Conservation (phyloP, 352 stramenopile genomes). For the Globisporangium lucens region DNA sequence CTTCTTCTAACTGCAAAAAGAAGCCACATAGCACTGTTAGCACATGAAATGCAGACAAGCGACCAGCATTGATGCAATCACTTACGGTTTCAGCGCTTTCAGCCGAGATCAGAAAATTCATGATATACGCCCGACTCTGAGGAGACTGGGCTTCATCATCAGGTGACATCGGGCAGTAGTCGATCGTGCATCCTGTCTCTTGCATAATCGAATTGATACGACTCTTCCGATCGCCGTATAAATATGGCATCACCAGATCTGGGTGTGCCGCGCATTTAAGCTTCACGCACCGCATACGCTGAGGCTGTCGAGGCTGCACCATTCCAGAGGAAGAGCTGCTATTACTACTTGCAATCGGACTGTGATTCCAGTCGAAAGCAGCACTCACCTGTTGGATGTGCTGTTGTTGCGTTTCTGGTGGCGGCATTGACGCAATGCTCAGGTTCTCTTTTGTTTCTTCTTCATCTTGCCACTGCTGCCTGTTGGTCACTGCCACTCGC, state of each 20-base stretch:
- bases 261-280: slow-evolving; percentile 48
- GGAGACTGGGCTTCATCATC: slow-evolving; percentile 39
- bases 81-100: slow-evolving; percentile 34
- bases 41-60: not conserved
- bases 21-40: not conserved
- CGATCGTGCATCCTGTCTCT: slow-evolving; percentile 47
- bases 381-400: slow-evolving; percentile 6
- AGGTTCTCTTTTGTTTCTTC: slow-evolving; percentile 18
- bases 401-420: not conserved
- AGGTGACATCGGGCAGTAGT: slow-evolving; percentile 62
- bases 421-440: not conserved
- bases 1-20: slow-evolving; percentile 38
- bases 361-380: not conserved
- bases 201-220: slow-evolving; percentile 52
- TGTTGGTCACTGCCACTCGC: not conserved
- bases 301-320: slow-evolving; percentile 22
- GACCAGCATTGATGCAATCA: not conserved
- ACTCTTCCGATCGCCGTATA: slow-evolving; percentile 55
- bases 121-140: slow-evolving; percentile 29
- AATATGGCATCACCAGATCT: slow-evolving; percentile 51
- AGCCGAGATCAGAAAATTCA: slow-evolving; percentile 61
- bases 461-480: slow-evolving; percentile 6
- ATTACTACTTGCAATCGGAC: slow-evolving; percentile 10
- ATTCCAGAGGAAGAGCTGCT: slow-evolving; percentile 7
- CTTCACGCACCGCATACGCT: slow-evolving; percentile 58